Evolutionary conservation across 768 basidiomycete species (phyloP).

Genomic region (Termitomyces sp.): DNA sequence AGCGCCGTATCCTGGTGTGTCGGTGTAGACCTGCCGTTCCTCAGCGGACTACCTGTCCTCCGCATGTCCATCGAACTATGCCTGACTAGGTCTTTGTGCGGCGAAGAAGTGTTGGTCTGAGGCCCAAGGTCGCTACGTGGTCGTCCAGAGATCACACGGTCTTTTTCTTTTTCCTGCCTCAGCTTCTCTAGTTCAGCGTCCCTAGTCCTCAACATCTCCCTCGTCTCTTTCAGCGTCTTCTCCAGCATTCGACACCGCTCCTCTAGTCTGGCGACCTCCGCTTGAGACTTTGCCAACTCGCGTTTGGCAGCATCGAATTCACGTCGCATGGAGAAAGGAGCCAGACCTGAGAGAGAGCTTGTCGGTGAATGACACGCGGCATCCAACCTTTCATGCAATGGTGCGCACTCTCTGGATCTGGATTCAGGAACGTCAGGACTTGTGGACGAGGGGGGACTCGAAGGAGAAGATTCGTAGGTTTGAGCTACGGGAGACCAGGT

Average conservation of each 20-base stretch:
- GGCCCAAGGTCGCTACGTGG: constrained; percentile 23
- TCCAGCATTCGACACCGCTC: constrained; percentile 63
- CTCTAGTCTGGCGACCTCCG: constrained; percentile 49
- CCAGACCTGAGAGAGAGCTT: constrained; percentile 36
- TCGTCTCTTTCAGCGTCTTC: constrained; percentile 56
- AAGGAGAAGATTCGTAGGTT: constrained; percentile 21
- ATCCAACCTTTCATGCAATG: constrained; percentile 44
- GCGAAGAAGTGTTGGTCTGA: constrained; percentile 13
- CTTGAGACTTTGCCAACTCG: constrained; percentile 48
- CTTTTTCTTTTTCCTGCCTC: constrained; percentile 31
- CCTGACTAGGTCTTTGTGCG: constrained; percentile 11
- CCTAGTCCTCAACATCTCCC: constrained; percentile 48
- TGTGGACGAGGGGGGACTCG: constrained; percentile 13
- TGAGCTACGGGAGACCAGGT: constrained; percentile 22
- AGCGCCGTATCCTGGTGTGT: constrained; percentile 12
- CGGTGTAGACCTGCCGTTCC: constrained; percentile 14
- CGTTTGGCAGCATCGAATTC: constrained; percentile 51
- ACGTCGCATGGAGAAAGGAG: constrained; percentile 42
- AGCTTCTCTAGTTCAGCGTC: constrained; percentile 58
- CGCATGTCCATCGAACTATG: constrained; percentile 28
- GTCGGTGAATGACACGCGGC: constrained; percentile 37
- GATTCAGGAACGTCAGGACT: constrained; percentile 29
- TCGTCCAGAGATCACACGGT: constrained; percentile 25
- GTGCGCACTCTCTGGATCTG: constrained; percentile 38
- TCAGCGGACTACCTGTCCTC: constrained; percentile 15